Evolutionary conservation across 73 alveolate species (phyloP).

Genomic region (Stentor coeruleus): DNA sequence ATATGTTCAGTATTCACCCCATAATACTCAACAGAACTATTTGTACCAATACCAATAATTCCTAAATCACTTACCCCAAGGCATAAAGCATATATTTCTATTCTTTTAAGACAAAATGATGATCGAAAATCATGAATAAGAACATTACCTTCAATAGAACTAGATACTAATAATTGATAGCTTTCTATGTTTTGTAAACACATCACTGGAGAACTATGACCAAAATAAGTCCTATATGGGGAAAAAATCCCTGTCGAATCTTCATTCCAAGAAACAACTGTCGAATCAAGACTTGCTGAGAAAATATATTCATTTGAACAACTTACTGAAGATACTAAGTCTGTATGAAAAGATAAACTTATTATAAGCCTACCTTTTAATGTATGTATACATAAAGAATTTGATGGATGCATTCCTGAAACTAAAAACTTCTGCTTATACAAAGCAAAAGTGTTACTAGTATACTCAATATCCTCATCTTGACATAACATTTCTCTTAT

Average conservation of each 20-base stretch:
- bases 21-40: not conserved
- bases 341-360: not conserved
- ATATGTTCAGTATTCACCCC: not conserved
- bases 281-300: slow-evolving; percentile 21
- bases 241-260: not conserved
- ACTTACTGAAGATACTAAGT: not conserved
- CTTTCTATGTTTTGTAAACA: too few relatives aligned
- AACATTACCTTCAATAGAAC: not conserved
- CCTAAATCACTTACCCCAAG: too few relatives aligned
- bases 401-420: not conserved
- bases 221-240: not conserved
- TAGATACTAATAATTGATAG: not conserved
- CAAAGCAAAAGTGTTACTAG: not conserved
- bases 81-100: too few relatives aligned
- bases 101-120: not conserved
- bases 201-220: not conserved
- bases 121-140: not conserved
- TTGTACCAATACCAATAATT: too few relatives aligned
- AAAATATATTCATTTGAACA: not conserved
- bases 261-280: slow-evolving; percentile 10
- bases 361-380: slow-evolving; percentile 10
- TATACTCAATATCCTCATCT: not conserved
- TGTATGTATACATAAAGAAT: not conserved
- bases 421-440: not conserved
- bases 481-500: too few relatives aligned